Base-by-base conservation (phyloP, 2,329 filamentous ascomycete species). In the Phyllosticta citribraziliensis region DNA sequence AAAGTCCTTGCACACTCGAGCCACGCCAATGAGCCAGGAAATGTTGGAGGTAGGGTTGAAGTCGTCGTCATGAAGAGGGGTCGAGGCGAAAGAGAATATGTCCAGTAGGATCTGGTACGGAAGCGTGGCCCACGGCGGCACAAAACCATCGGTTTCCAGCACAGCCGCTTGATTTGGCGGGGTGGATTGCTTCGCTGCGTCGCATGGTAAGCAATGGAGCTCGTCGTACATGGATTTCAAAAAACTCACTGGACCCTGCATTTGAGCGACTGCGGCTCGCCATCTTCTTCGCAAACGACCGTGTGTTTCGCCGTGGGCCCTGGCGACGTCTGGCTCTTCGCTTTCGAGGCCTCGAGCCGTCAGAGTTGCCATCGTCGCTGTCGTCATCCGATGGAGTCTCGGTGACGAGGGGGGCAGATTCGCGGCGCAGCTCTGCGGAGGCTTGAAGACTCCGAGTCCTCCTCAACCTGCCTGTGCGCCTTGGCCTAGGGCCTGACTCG, bases 71-170 rank as follows among this genome's bases (percentile, higher is more conserved):
- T 80, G 79, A 17, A 88, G 74, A 3, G 84, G 82, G 56, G 79
- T 74, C 2, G 87, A 84, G 11, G 88, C 86, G 70, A 84, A 85
- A 55, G 82, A 75, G 68, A 95, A 90, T 50, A 94, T 84, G 60
- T 85, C 80, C 24, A 84, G 75, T 65, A 91, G 84, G 17, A 90
- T 80, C 54, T 85, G 80, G 66, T 91, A 89, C 1, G 87, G 85
- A 22, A 91, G 78, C 22, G 77, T 79, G 62, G 79, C 76, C 83
- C 83, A 88, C 50, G 80, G 74, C 14, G 82, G 82, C 55, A 83
- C 80, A 4, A 73, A 66, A 6, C 75, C 67, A 53, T 67, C 66
- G 22, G 60, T 67, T 22, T 62, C 61, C 2, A 59, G 24, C 22
- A 30, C 14, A n/a, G 53, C 14, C 4, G 19, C 6, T 25, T 47